Percentiles rank a stretch among this genome's conserved stretches.
Evolutionary conservation across 2,329 filamentous ascomycete genomes (phyloP).

Genomic region (Aspergillus glaucus): DNA sequence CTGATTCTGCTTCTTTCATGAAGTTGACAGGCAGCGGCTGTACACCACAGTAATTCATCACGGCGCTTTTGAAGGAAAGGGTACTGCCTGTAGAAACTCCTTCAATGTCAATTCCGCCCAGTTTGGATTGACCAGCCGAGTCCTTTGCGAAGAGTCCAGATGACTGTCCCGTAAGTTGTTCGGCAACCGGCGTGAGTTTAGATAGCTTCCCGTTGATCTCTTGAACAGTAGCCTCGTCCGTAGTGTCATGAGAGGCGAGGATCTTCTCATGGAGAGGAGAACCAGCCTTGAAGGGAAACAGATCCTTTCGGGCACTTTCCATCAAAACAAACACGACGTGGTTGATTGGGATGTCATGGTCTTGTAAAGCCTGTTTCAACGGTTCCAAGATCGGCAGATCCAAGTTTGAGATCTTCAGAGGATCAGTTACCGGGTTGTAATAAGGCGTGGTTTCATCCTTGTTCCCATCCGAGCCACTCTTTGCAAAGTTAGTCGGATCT

Average conservation of each 20-base stretch:
- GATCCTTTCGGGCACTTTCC: slow-evolving; percentile 27
- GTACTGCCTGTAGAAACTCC: slow-evolving; percentile 24
- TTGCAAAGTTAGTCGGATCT: neutral
- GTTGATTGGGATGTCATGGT: slow-evolving; percentile 21
- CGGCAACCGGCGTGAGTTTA: slow-evolving; percentile 22
- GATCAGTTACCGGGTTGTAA: slow-evolving; percentile 25
- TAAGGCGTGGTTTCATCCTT: slow-evolving; percentile 3
- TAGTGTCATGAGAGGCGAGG: slow-evolving; percentile 15
- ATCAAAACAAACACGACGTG: slow-evolving; percentile 26
- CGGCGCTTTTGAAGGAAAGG: slow-evolving; percentile 27
- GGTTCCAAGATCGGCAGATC: slow-evolving; percentile 20
- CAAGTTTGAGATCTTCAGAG: slow-evolving; percentile 25
- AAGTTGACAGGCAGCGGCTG: slow-evolving; percentile 24
- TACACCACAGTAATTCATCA: slow-evolving; percentile 26
- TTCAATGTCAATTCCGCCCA: slow-evolving; percentile 26
- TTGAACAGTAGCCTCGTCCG: slow-evolving; percentile 5
- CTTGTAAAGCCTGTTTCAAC: slow-evolving; percentile 16
- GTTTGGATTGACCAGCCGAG: slow-evolving; percentile 10
- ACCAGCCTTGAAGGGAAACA: slow-evolving; percentile 24
- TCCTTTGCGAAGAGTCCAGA: slow-evolving; percentile 7
- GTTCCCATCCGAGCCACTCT: neutral
- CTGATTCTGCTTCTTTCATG: slow-evolving; percentile 20
- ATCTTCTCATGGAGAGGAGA: slow-evolving; percentile 23
- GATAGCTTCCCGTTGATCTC: slow-evolving; percentile 17
- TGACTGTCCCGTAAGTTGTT: slow-evolving; percentile 24